Conservation (phyloP, 805 yeast species). For the Suhomyces sp. region DNA sequence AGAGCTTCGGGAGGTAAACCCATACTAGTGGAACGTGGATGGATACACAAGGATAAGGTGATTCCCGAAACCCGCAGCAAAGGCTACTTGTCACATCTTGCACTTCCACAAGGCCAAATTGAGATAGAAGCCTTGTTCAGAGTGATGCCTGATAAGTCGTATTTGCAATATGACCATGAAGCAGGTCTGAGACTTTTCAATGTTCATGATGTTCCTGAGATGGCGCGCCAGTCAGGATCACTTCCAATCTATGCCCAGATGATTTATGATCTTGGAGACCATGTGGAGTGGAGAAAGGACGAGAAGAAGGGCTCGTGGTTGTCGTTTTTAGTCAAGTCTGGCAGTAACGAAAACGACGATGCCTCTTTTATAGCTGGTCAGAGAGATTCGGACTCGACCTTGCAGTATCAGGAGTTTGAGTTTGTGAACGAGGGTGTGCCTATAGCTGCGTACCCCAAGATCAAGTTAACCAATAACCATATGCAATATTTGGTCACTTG, state of each 20-base stretch:
- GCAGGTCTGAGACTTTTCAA: conserved; percentile 67
- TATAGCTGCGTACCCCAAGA: conserved; percentile 74
- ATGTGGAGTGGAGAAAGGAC: conserved; percentile 45
- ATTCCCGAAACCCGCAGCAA: conserved; percentile 48
- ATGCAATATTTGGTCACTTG: conserved; percentile 90
- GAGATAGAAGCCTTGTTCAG: conserved; percentile 73
- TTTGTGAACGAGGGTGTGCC: conserved; percentile 85
- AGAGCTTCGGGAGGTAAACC: conserved; percentile 74
- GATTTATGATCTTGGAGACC: conserved; percentile 62
- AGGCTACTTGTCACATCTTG: conserved; percentile 58
- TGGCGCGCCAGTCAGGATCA: conserved; percentile 66
- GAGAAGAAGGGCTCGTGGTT: conserved; percentile 8
- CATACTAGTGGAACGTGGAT: conserved; percentile 84
- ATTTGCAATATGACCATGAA: conserved; percentile 68
- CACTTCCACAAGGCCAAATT: conserved; percentile 71
- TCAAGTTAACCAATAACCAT: conserved; percentile 84
- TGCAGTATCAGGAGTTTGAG: conserved; percentile 46
- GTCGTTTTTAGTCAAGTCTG: conserved; percentile 8
- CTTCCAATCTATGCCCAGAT: conserved; percentile 78
- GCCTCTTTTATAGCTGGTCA: conserved; percentile 18
- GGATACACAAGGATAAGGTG: conserved; percentile 73
- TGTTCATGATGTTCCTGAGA: conserved; percentile 75
- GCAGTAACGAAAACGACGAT: conserved; percentile 6
- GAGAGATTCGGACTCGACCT: conserved; percentile 27
- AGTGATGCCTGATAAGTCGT: conserved; percentile 58